Evolutionary conservation across 106 monocot genomes (phyloP).

Genomic region (Allium cepa): DNA sequence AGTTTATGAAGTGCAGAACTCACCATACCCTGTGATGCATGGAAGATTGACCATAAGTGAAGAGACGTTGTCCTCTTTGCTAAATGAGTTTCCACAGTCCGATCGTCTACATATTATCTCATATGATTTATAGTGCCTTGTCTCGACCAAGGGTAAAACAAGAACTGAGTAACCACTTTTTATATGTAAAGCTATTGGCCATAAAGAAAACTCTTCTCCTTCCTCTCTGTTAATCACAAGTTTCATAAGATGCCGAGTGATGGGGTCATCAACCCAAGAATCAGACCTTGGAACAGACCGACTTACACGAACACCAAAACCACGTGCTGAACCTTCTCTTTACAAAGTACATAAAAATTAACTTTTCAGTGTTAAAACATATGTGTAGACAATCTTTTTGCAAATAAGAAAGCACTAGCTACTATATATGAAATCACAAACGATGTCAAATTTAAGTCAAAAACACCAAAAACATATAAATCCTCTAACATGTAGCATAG

Average conservation of each 20-base stretch:
- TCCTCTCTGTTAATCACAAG: slow-evolving; percentile 52
- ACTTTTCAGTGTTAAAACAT: no score
- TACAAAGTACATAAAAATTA: background rate
- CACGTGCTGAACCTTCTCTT: slow-evolving; percentile 81
- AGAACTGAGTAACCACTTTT: slow-evolving; percentile 56
- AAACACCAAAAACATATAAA: background rate
- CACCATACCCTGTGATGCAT: slow-evolving; percentile 99
- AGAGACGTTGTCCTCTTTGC: slow-evolving; percentile 43
- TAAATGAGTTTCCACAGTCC: slow-evolving; percentile 57
- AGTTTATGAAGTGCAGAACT: slow-evolving; percentile 33
- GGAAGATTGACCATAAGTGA: slow-evolving; percentile 74
- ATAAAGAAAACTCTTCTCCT: slow-evolving; percentile 43
- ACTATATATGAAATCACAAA: no score
- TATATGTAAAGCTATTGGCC: slow-evolving; percentile 85
- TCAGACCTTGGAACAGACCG: slow-evolving; percentile 60
- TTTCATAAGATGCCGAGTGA: slow-evolving; percentile 78
- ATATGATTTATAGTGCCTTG: slow-evolving; percentile 56
- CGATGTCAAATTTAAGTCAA: no score
- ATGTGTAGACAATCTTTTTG: no score
- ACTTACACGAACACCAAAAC: slow-evolving; percentile 57
- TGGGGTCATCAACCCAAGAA: slow-evolving; percentile 93
- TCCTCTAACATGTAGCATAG: slow-evolving; percentile 91
- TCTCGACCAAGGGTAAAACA: slow-evolving; percentile 77
- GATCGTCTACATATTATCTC: slow-evolving; percentile 39
- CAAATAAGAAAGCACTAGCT: no score